A percentile compares a stretch with the other conserved stretches of the same genome.
Conservation (phyloP, 306 rosid genomes). For the Potentilla sterilis region DNA sequence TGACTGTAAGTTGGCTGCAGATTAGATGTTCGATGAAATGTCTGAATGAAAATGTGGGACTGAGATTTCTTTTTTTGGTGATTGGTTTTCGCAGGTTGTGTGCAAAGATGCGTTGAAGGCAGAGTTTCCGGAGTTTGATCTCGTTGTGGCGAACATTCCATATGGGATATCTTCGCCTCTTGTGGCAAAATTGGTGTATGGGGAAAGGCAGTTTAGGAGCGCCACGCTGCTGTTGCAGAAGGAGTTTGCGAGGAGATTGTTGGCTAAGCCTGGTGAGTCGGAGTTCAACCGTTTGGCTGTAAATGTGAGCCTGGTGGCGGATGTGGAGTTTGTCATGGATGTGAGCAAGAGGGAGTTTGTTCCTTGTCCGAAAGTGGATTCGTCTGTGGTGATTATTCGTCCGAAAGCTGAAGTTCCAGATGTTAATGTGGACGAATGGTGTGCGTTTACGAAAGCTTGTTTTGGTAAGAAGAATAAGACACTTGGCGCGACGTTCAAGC, state of each 20-base stretch:
- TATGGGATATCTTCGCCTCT: constrained; percentile 83
- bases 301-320: constrained; percentile 69
- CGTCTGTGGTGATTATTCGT: constrained; percentile 73
- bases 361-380: constrained; percentile 83
- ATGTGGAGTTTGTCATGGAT: constrained; percentile 70
- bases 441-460: constrained; percentile 64
- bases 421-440: constrained; percentile 68
- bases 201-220: constrained; percentile 48
- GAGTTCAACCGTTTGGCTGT: constrained; percentile 80
- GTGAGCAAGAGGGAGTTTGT: constrained; percentile 88
- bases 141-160: constrained; percentile 88
- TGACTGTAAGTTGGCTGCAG: constrained; percentile 41
- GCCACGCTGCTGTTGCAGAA: constrained; percentile 90
- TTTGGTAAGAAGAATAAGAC: constrained; percentile 72
- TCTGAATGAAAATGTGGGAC: neutral
- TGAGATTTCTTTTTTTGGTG: constrained; percentile 6
- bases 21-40: constrained; percentile 49
- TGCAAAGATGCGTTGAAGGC: constrained; percentile 66
- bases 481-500: constrained; percentile 72
- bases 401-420: constrained; percentile 55
- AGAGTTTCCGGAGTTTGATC: constrained; percentile 65
- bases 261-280: constrained; percentile 70
- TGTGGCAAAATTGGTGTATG: constrained; percentile 58
- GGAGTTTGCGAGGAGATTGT: constrained; percentile 77
- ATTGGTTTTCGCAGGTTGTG: constrained; percentile 55